Percentiles rank a stretch among this genome's conserved stretches.
Conservation (phyloP, 495 filamentous ascomycete genomes). For the Thermochaetoides thermophila region DNA sequence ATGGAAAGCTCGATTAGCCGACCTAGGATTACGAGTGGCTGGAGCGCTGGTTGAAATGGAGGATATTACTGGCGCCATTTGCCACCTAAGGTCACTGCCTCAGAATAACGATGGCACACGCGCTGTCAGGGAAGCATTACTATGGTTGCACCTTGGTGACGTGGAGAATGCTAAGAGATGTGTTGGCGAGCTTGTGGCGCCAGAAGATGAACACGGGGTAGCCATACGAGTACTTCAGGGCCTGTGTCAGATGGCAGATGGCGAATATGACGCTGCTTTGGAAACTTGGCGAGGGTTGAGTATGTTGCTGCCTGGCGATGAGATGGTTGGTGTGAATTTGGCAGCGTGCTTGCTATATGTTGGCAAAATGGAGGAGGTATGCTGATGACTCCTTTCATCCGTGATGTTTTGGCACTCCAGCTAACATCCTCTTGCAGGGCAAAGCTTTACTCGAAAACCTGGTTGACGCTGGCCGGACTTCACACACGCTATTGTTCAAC, state of each 20-base stretch:
- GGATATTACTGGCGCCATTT: slow-evolving; percentile 59
- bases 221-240: slow-evolving; percentile 37
- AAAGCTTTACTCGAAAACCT: slow-evolving; percentile 47
- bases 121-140: slow-evolving; percentile 39
- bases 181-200: too few species aligned
- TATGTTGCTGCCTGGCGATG: slow-evolving; percentile 23
- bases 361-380: slow-evolving; percentile 58
- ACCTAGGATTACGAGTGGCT: slow-evolving; percentile 64
- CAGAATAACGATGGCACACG: slow-evolving; percentile 11
- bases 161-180: too few species aligned
- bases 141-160: slow-evolving; percentile 66
- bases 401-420: neutral
- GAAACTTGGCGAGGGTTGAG: slow-evolving; percentile 46
- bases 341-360: slow-evolving; percentile 74
- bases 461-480: slow-evolving; percentile 43
- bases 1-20: slow-evolving; percentile 55
- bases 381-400: slow-evolving; percentile 5
- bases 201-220: slow-evolving; percentile 9
- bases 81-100: slow-evolving; percentile 41
- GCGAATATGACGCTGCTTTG: slow-evolving; percentile 48
- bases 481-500: slow-evolving; percentile 73
- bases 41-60: slow-evolving; percentile 84
- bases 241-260: slow-evolving; percentile 65
- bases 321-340: slow-evolving; percentile 60
- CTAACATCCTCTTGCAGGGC: slow-evolving; percentile 27